Evolutionary conservation across 1,139 yeast genomes (phyloP), one percentile per base, ranked within the genome.

Genomic region (Pichiaceae sp.): DNA sequence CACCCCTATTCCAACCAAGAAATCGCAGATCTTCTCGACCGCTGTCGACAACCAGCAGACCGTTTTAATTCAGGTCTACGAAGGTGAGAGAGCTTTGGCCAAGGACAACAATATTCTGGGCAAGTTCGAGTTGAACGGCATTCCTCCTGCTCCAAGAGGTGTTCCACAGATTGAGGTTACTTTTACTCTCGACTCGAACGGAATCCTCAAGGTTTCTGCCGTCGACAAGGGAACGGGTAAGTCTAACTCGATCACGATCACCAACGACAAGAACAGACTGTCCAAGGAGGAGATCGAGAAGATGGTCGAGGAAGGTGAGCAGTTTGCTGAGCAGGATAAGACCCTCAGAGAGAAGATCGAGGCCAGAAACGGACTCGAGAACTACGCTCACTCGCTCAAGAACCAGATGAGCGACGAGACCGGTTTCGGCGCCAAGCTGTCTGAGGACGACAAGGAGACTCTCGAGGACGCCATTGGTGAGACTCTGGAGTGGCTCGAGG

Each of bases 141-240:
- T 89, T 51, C 96, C 97, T 59, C 95, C 97, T 49, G 94, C 96
- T 41, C 96, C 96, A 68, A 85, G 96, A 71, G 97, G 97, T 69
- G 86, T 81, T 47, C 96, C 96, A 56, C 96, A 87, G 70, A 85
- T 87, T 56, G 96, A 87, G 71, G 95, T 89, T 52, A 86, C 95
- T 45, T 87, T 87, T 59, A 94, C 86, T 55, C 71, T 87, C 55
- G 96, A 87, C 62, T 95, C 96, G 48, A 86, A 86, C 60, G 96
- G 96, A 69, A 87, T 87, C 63, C 72, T 87, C 67, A 89, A 85
- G 66, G 97, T 89, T 45, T 73, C 87, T 47, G 97, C 96, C 43
- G 70, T 82, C 45, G 97, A 89, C 64, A 89, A 89, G 74, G 96
- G 95, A 61, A 89, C 97, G 47, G 96, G 96, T 68, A 87, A 87